A percentile compares a stretch with the other conserved stretches of the same genome.
These are phyloP conservation scores for Hanseniaspora lachancei DNA, from an alignment of 805 yeast genomes.

Conservation along the genomic window DNA sequence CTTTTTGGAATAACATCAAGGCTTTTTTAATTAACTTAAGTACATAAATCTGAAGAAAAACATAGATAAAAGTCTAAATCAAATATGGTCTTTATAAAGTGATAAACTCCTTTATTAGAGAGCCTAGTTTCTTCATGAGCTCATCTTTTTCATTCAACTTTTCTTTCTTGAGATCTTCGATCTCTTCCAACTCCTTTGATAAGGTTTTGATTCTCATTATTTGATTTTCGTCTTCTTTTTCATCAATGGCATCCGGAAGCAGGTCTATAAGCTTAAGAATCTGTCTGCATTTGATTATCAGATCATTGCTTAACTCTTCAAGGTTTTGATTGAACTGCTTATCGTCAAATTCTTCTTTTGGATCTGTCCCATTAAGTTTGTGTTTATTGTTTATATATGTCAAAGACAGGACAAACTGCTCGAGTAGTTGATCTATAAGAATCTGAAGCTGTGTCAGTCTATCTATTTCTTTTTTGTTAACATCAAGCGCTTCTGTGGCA, in stretches of 20 bases:
- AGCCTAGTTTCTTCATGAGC: slow-evolving; percentile 49
- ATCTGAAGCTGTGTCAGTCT: slow-evolving; percentile 80
- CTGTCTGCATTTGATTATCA: slow-evolving; percentile 75
- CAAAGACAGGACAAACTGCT: slow-evolving; percentile 65
- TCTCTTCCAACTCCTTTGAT: slow-evolving; percentile 45
- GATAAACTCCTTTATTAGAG: slow-evolving; percentile 40
- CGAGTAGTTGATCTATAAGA: slow-evolving; percentile 67
- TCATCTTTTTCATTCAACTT: slow-evolving; percentile 54
- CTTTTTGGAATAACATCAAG: too few relatives aligned
- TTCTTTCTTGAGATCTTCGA: slow-evolving; percentile 44
- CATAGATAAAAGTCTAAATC: not conserved
- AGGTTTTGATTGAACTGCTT: slow-evolving; percentile 37
- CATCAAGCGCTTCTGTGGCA: not conserved
- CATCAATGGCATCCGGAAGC: slow-evolving; percentile 77
- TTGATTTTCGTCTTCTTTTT: slow-evolving; percentile 55
- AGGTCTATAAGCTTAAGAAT: slow-evolving; percentile 74
- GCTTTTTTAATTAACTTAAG: too few relatives aligned
- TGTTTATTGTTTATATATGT: slow-evolving; percentile 70
- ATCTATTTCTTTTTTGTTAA: slow-evolving; percentile 47
- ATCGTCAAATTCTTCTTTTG: slow-evolving; percentile 24
- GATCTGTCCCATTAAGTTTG: slow-evolving; percentile 30
- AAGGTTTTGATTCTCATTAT: slow-evolving; percentile 47
- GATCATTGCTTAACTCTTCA: slow-evolving; percentile 70
- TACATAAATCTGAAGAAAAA: too few relatives aligned
- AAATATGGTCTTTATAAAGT: not conserved